A percentile compares a stretch with the other conserved stretches of the same genome.
Evolutionary conservation across 805 yeast genomes (phyloP).

Genomic region (Wickerhamiella alocasiicola): DNA sequence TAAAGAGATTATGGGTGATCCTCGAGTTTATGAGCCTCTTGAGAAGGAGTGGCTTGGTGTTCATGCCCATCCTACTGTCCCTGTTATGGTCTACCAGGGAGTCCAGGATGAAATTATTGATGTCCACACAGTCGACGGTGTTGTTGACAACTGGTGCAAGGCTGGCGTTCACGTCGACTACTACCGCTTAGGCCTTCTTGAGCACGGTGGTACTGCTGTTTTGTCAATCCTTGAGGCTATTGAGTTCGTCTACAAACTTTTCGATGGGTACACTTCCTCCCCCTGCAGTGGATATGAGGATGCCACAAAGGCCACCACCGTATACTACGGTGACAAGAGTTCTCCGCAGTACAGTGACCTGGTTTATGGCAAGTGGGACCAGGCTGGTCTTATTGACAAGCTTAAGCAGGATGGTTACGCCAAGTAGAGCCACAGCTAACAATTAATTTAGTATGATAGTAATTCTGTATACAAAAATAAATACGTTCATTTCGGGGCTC

Average conservation of each 20-base stretch:
- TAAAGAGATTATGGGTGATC: conserved; percentile 13
- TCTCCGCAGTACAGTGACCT: not conserved
- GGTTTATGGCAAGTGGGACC: conserved; percentile 4
- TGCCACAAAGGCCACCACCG: conserved; percentile 2
- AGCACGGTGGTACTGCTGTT: not conserved
- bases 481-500: not conserved
- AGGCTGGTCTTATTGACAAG: conserved; percentile 2
- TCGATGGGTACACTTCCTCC: conserved; percentile 4
- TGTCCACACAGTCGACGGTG: conserved; percentile 14
- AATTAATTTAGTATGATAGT: no score
- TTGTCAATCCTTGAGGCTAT: not conserved
- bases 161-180: conserved; percentile 19
- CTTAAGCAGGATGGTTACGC: not conserved
- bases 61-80: conserved; percentile 15
- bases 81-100: conserved; percentile 23
- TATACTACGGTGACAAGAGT: not conserved
- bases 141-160: conserved; percentile 19
- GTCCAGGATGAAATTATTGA: conserved; percentile 20
- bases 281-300: not conserved
- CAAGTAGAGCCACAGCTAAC: no score
- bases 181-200: conserved; percentile 3
- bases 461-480: not conserved
- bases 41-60: conserved; percentile 19
- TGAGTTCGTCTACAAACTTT: conserved; percentile 3
- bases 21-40: conserved; percentile 14